Base-by-base conservation (phyloP, 2,329 filamentous ascomycete species). In the Daldinia sp. region DNA sequence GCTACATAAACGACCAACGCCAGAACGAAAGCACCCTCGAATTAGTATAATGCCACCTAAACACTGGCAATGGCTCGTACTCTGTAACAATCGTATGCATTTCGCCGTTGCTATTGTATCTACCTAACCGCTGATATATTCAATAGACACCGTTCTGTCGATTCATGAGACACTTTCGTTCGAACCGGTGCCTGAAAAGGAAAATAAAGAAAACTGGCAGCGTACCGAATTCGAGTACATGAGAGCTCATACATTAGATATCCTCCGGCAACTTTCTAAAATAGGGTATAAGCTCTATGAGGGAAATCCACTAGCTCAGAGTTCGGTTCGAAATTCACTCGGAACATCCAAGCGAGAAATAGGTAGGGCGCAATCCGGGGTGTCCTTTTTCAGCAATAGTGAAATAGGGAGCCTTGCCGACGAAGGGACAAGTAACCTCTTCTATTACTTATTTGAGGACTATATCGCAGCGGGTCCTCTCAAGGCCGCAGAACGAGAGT, bases 21-120 rank as follows among this genome's bases (percentile, higher is more conserved):
- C 64, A 32, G 41, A 66, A 19, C 60, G 62, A 4, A 54, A 66
- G 51, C 37, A 73, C n/a, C 49, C 53, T 6, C 71, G 77, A 8
- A 69, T 70, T 47, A 70, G 68, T 45, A 75, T 77, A 45, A 75
- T 79, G 61, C 79, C 74, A 13, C 79, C 74, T 4, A 79, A 78
- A 54, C 78, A 80, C 50, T 93, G 89, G 89, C 88, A 87, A 17
- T 93, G 90, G 90, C 80, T 92, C 4, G 77, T 90, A 3, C 75
- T 92, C 7, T 90, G 87, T 66, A 81, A 87, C 67, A 89, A 92
- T 71, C 81, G 84, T 84, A 78, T 6, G 79, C 69, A 25, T 27
- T 10, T 7, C n/a, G 3, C 15, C 23, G 8, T 17, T 4, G 19
- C 58, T 2, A 4, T 57, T 6, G 3, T 11, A 19, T 51, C 27